Base-by-base conservation (phyloP, 345 rosid species). In the Carallia pectinifolia region DNA sequence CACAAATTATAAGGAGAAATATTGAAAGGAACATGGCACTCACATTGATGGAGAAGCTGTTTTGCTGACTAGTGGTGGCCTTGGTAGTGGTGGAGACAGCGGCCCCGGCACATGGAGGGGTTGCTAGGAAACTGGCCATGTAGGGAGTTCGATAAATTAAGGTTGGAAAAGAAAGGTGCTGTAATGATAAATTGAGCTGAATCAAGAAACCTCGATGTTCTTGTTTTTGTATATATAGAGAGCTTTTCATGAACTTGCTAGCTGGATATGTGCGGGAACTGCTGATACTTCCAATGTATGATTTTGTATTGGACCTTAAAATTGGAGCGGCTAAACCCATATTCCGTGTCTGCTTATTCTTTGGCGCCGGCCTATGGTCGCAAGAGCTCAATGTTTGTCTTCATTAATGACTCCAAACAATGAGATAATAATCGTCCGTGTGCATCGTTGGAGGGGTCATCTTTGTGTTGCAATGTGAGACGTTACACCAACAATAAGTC, bases 41-140 rank as follows among this genome's bases (percentile, higher is more conserved):
- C 70, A 81, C 84, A 29, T 64, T 58, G 52, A 58, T 18, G 15
- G 73, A 54, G 79, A 81, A 76, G 60, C 55, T 78, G 74, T 61
- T 76, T 10, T 70, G 70, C 58, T 63, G 71, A 61, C 50, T 23
- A 18, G 7, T 2, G 12, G 70, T 62, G 69, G 34, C 62, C 19
- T 69, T 7, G 5, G 76, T 34, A 31, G 27, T 17, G 13, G 38
- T 12, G 36, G 81, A 72, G 55, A 69, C 48, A 60, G 72, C 53
- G 62, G 71, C 69, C 63, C 73, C 4, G 50, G 75, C 61, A 66
- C 69, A 64, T 52, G 77, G 53, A 2, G 77, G 70, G 52, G 53
- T 17, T 56, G 83, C 77, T 61, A 72, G 62, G 69, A 84, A 75
- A 47, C 75, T 64, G 36, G 82, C 82, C 87, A 81, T 81, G 19